Base-by-base conservation (phyloP, 441 rosid genomes). In the Sinapis alba region DNA sequence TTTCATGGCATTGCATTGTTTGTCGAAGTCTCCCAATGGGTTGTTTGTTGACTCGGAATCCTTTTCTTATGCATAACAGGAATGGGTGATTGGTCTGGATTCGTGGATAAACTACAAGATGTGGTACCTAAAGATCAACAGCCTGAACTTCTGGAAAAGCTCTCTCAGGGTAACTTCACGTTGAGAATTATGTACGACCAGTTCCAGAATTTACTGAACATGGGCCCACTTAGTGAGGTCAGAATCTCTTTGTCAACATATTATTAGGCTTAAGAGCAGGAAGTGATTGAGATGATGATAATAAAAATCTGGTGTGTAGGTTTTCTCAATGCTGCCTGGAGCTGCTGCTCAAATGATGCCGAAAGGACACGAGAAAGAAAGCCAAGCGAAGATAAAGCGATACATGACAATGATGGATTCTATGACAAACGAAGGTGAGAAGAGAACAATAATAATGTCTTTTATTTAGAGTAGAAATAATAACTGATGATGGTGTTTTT, bases 81-180 rank as follows among this genome's bases (percentile, higher is more conserved):
- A 69, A 92, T 91, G 96, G 96, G 97, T 56, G 97, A 95, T 79
- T 93, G 87, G 95, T 87, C 98, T 72, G 97, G 97, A 74, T 93
- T 95, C 57, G 89, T 93, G 93, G 96, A 95, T 83, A 93, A 90
- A 82, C 91, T 95, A 79, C 98, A 95, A 16, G 99, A 96, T 83
- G 99, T 93, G 68, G 97, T 96, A 78, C 97, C 97, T n/a, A 86
- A 85, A 93, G 98, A 93, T 80, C 98, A 93, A 80, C 98, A 93
- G 71, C 96, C 98, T 62, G 97, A 96, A 83, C 97, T 92, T 83
- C 89, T 92, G 71, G 97, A 93, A 79, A 96, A 91, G 81, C 97
- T 96, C 13, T 88, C 97, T 16, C 94, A 92, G 76, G 98, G 98
- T 62, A 87, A 82, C 81, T 92, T 90, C 76, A 92, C 96, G 24